Conservation (phyloP, 768 basidiomycete species). For the Trametes elegans region DNA sequence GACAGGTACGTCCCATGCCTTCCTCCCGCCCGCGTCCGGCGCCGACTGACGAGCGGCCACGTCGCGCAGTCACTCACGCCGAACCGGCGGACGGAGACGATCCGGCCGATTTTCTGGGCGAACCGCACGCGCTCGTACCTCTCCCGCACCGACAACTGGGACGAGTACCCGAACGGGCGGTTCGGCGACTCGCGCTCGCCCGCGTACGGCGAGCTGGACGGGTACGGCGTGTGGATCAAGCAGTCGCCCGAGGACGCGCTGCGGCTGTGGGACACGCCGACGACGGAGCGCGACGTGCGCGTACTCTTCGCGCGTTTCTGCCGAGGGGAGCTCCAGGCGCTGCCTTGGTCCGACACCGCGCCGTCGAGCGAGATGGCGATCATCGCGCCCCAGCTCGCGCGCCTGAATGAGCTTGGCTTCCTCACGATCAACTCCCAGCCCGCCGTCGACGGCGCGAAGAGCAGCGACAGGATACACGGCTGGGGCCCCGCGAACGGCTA, state of each 20-base stretch:
- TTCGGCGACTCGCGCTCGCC: constrained; percentile 98
- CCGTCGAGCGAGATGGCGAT: constrained; percentile 79
- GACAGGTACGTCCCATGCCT: constrained; percentile 64
- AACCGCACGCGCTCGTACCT: constrained; percentile 95
- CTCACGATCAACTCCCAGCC: constrained; percentile 97
- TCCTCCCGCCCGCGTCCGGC: not conserved
- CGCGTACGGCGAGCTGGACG: constrained; percentile 97
- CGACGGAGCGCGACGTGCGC: constrained; percentile 59
- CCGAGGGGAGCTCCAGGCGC: constrained; percentile 60
- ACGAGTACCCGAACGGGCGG: constrained; percentile 98
- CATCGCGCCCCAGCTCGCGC: constrained; percentile 75
- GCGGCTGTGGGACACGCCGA: constrained; percentile 86
- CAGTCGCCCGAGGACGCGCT: constrained; percentile 89
- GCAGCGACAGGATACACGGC: constrained; percentile 82
- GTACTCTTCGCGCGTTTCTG: constrained; percentile 86
- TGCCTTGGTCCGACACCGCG: constrained; percentile 96
- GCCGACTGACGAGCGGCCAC: not conserved
- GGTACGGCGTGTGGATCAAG: constrained; percentile 91
- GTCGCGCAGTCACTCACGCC: constrained; percentile 82
- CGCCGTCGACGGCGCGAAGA: constrained; percentile 85
- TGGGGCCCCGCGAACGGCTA: constrained; percentile 96
- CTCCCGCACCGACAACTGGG: constrained; percentile 97
- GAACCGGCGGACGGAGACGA: constrained; percentile 84
- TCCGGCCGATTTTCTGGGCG: constrained; percentile 99
- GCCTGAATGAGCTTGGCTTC: constrained; percentile 90